Evolutionary conservation across 2,329 filamentous ascomycete genomes (phyloP).

Genomic region (Aspergillus ustus): DNA sequence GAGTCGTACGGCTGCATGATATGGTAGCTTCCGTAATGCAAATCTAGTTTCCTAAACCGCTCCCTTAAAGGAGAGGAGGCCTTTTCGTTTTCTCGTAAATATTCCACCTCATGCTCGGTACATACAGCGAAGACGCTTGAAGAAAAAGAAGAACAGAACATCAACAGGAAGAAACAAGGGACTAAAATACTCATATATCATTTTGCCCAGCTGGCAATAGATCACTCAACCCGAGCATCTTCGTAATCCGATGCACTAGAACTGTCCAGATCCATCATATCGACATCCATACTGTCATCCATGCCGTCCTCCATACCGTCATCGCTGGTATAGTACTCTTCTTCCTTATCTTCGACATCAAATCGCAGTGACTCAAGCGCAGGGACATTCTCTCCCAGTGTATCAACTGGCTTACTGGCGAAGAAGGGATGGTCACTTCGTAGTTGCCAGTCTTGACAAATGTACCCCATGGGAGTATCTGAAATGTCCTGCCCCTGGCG

Average conservation of each 20-base stretch:
- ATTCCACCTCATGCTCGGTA: too few relatives aligned
- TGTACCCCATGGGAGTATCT: conserved; percentile 42
- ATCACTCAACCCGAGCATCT: neutral
- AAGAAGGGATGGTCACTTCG: conserved; percentile 42
- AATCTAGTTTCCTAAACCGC: too few relatives aligned
- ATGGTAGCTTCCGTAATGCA: too few relatives aligned
- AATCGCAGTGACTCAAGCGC: conserved; percentile 9
- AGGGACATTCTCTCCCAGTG: neutral
- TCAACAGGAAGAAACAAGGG: neutral
- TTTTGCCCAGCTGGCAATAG: neutral
- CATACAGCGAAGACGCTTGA: too few relatives aligned
- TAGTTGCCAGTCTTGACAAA: conserved; percentile 36
- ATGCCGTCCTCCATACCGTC: conserved; percentile 3
- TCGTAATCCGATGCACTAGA: neutral
- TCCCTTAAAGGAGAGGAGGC: too few relatives aligned
- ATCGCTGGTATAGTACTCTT: conserved; percentile 16
- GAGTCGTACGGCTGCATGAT: too few relatives aligned
- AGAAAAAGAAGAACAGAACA: neutral
- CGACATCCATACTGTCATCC: neutral
- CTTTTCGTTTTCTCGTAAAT: too few relatives aligned
- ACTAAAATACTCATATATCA: neutral
- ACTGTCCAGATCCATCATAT: neutral
- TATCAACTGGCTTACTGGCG: neutral
- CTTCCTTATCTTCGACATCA: neutral
- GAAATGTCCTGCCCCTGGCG: conserved; percentile 41